Base-by-base conservation (phyloP, 2,329 filamentous ascomycete genomes). In the Phyllosticta paracitricarpa region DNA sequence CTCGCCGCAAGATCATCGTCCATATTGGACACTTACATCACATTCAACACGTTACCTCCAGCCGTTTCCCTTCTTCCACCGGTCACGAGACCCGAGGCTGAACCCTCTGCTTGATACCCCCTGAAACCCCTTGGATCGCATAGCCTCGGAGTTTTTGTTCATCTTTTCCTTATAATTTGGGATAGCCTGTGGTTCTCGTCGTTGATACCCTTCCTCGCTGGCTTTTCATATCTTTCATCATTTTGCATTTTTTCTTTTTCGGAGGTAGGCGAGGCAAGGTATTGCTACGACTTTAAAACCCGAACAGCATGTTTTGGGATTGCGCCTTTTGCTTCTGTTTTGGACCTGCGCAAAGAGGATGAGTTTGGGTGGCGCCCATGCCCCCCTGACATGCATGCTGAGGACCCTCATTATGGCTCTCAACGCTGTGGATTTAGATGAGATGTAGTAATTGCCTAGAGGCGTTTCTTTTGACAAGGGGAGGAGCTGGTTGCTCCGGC, bases 61-160 rank as follows among this genome's bases (percentile, higher is more conserved):
- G 59, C 55, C 54, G 59, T 61, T 53, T 61, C 59, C 54, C 59
- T 61, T 52, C 25, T 25, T 24, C 10, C 56, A 8, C 54, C 58
- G 14, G 22, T 22, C n/a, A 48, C 40, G 40, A 48, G 17, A 48
- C 40, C 54, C 14, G 33, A 61, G 22, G 30, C 35, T 28, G 54
- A 61, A 24, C 33, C 40, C 33, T 35, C 58, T 19, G 40, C 54
- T 51, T 61, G 58, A 61, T 61, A 61, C 58, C 58, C 58, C 33
- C 9, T 22, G 33, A 40, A n/a, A 56, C 54, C 51, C 26, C 56
- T 61, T 61, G 51, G 35, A 61, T 56, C 25, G 58, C 58, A 61
- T 61, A 61, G 58, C 58, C 25, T 48, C 58, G 58, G 58, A 61
- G 58, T 61, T 61, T 59, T 56, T 54, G 54, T 19, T 48, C n/a